A percentile compares a stretch with the other conserved stretches of the same genome.
phyloP scores from a whole-genome alignment of 805 yeast genomes.

The Cyberlindnera bimundalis region DNA sequence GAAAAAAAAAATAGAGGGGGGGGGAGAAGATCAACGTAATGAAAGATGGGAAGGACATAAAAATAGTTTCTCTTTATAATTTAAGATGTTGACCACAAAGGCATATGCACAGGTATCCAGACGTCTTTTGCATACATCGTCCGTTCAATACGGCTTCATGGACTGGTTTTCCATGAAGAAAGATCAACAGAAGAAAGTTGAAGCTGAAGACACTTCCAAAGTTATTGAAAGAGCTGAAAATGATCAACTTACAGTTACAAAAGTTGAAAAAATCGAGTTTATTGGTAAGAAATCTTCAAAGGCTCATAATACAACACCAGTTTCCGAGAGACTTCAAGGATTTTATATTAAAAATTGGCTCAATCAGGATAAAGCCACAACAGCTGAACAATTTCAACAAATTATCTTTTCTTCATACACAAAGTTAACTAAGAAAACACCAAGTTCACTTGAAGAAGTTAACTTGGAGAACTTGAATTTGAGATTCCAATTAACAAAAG shows the following conservation, averaged over 20 bases:
- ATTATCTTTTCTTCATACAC: constrained; percentile 21
- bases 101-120: constrained; percentile 13
- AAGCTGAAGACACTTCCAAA: constrained; percentile 26
- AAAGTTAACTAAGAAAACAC: constrained; percentile 10
- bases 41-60: too few relatives aligned
- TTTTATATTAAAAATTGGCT: constrained; percentile 37
- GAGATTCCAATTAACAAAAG: constrained; percentile 35
- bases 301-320: constrained; percentile 10
- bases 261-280: constrained; percentile 26
- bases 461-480: constrained; percentile 28
- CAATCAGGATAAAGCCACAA: constrained; percentile 23
- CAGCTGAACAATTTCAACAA: constrained; percentile 27
- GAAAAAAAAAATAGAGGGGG: too few relatives aligned
- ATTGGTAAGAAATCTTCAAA: constrained; percentile 22
- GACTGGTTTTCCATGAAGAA: constrained; percentile 38
- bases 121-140: constrained; percentile 26
- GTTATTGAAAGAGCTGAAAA: constrained; percentile 36
- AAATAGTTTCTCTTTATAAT: too few relatives aligned
- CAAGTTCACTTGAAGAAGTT: constrained; percentile 15
- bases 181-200: constrained; percentile 23
- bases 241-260: constrained; percentile 24
- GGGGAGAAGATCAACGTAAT: too few relatives aligned
- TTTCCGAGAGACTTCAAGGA: constrained; percentile 21
- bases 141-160: constrained; percentile 31
- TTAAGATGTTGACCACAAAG: constrained; percentile 9